A percentile compares a stretch with the other conserved stretches of the same genome.
Evolutionary conservation across 1,284 basidiomycete genomes (phyloP).

Genomic region (Ustilago esculenta): DNA sequence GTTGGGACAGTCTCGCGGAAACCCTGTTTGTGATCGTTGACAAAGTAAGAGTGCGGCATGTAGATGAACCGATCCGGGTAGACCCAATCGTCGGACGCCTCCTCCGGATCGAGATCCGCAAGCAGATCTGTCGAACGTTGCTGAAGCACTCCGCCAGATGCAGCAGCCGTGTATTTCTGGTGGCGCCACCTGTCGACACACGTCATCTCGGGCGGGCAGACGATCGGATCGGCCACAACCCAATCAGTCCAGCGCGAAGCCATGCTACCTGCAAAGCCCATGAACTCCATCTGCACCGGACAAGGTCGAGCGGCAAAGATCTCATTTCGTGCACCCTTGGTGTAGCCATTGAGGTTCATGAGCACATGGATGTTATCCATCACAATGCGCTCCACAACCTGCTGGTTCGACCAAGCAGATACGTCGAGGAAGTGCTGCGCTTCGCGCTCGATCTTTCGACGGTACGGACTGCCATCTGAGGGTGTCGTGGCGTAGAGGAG

Average conservation of each 20-base stretch:
- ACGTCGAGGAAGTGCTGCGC: constrained; percentile 72
- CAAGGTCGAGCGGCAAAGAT: constrained; percentile 74
- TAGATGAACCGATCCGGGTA: constrained; percentile 69
- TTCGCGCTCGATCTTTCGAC: constrained; percentile 72
- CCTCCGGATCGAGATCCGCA: constrained; percentile 72
- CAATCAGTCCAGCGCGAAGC: constrained; percentile 75
- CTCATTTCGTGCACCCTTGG: constrained; percentile 75
- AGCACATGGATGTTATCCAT: constrained; percentile 73
- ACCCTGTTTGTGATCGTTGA: constrained; percentile 74
- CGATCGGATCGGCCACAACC: constrained; percentile 72
- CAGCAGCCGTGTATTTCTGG: background rate
- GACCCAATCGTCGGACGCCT: constrained; percentile 70
- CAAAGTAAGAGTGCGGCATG: constrained; percentile 74
- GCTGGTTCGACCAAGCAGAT: constrained; percentile 70
- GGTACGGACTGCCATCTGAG: constrained; percentile 72
- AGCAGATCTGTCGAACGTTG: constrained; percentile 67
- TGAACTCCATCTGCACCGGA: constrained; percentile 73
- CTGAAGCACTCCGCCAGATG: constrained; percentile 26
- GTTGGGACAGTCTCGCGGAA: constrained; percentile 63
- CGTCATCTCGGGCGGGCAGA: constrained; percentile 71
- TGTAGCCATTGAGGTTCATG: constrained; percentile 74
- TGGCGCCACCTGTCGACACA: constrained; percentile 69
- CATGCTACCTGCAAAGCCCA: constrained; percentile 71
- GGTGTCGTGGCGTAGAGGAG: constrained; percentile 73
- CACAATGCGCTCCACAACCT: constrained; percentile 70